Conservation (phyloP, 2,329 filamentous ascomycete species). For the Aureobasidium mangrovei region DNA sequence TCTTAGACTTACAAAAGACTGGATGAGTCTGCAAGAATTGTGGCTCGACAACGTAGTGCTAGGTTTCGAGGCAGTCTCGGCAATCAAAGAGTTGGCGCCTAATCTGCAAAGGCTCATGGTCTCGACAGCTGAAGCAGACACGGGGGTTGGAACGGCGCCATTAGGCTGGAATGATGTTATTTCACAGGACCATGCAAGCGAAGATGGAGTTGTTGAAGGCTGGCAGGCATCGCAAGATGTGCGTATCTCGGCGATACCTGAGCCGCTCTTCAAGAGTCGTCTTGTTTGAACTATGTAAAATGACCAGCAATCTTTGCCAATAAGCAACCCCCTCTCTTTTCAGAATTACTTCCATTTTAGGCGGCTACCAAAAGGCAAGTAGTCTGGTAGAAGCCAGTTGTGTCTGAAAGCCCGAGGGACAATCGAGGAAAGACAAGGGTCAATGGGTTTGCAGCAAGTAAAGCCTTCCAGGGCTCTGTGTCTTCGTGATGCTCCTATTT, state of each 20-base stretch:
- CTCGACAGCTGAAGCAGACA: background rate
- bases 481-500: too few relatives aligned
- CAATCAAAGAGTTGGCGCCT: background rate
- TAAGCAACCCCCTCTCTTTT: background rate
- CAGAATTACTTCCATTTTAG: too few relatives aligned
- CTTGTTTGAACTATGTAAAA: background rate
- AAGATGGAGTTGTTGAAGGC: background rate
- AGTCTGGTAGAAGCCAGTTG: too few relatives aligned
- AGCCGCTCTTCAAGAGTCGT: background rate
- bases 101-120: background rate
- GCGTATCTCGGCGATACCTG: conserved; percentile 1
- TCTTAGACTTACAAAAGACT: background rate
- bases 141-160: background rate
- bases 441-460: too few relatives aligned
- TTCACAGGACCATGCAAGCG: background rate
- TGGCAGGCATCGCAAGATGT: background rate
- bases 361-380: too few relatives aligned
- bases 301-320: background rate
- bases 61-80: background rate
- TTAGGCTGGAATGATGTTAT: background rate
- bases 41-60: background rate
- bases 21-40: background rate
- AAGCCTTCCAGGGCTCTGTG: too few relatives aligned
- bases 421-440: too few relatives aligned
- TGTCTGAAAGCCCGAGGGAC: too few relatives aligned